Base-by-base conservation (phyloP, 495 filamentous ascomycete species). In the Emericellopsis terricola region DNA sequence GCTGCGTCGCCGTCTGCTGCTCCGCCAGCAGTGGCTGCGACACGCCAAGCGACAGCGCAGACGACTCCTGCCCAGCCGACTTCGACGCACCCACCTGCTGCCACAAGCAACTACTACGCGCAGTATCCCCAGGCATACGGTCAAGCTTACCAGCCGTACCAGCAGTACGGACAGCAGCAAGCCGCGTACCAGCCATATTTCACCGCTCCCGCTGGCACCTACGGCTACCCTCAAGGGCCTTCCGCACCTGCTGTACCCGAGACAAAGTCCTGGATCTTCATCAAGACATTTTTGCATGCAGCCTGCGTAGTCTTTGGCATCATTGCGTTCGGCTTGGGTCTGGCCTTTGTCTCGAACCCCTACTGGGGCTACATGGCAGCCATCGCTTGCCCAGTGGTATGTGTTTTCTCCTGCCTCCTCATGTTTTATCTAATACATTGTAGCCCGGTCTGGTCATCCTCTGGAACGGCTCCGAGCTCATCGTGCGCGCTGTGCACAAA, bases 381-480 rank as follows among this genome's bases (percentile, higher is more conserved):
- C 29, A 28, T 31, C 2, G n/a, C 39, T 2, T 36, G 15, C 15
- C 23, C 42, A 8, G 36, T 40, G 10, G 47, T 49, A 38, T 21
- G 44, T 40, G 8, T 19, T 7, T 2, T 15, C 15, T 11, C 13
- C 30, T 13, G n/a, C 20, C n/a, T n/a, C 27, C 4, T 10, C 15
- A 1, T n/a, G 8, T 8, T 31, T 21, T 8, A 34, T 3, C 16
- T 16, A 17, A 19, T 8, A 32, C 0, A 31, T 38, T 1, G n/a
- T 24, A 55, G 50, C 48, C 43, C 21, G 49, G 46, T 18, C 37
- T 47, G 3, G 48, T 55, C 1, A 41, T 57, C 7, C 10, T 62
- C 15, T 57, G 59, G 47, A 49, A 47, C 13, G 28, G 39, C 7
- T 35, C 50, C 27, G 59, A 65, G 29, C 31, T 58, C 10, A 41